Evolutionary conservation across 768 basidiomycete species (phyloP).

Genomic region (Rhizopogon vesiculosus): DNA sequence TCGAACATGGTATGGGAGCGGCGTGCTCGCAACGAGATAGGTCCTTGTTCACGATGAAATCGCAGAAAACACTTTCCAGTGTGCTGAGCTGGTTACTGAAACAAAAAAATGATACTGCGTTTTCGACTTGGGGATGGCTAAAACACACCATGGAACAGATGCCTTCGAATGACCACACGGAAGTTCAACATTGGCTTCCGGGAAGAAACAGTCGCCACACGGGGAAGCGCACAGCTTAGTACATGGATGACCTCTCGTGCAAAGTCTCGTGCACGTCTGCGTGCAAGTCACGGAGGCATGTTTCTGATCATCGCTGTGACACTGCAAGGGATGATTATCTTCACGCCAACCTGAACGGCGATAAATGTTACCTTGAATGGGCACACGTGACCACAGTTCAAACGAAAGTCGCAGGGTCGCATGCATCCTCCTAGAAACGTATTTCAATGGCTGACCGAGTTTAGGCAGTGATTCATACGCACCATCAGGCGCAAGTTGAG

Average conservation of each 20-base stretch:
- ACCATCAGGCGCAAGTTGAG: constrained; percentile 54
- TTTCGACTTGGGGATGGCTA: background rate
- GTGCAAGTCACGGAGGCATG: constrained; percentile 45
- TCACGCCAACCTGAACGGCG: background rate
- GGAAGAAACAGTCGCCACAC: constrained; percentile 52
- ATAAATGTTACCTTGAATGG: constrained; percentile 45
- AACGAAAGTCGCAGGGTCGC: constrained; percentile 43
- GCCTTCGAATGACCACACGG: constrained; percentile 52
- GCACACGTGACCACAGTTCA: constrained; percentile 63
- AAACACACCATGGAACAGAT: constrained; percentile 46
- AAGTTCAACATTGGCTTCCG: constrained; percentile 39
- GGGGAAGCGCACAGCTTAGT: constrained; percentile 40
- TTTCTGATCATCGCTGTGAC: constrained; percentile 55
- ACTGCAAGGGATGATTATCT: constrained; percentile 30
- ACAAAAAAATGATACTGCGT: background rate
- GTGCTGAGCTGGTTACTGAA: constrained; percentile 44
- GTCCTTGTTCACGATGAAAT: constrained; percentile 34
- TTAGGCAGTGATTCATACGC: constrained; percentile 3
- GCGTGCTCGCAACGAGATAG: constrained; percentile 53
- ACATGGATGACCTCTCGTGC: constrained; percentile 57
- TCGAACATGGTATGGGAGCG: constrained; percentile 41
- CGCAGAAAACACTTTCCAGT: constrained; percentile 40
- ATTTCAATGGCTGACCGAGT: background rate
- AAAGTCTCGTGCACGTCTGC: constrained; percentile 47
- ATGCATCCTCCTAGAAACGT: constrained; percentile 52